These are phyloP conservation scores for Hymenotorrendiella dingleyae DNA, from an alignment of 2,329 filamentous ascomycete species.

Conservation along the genomic window DNA sequence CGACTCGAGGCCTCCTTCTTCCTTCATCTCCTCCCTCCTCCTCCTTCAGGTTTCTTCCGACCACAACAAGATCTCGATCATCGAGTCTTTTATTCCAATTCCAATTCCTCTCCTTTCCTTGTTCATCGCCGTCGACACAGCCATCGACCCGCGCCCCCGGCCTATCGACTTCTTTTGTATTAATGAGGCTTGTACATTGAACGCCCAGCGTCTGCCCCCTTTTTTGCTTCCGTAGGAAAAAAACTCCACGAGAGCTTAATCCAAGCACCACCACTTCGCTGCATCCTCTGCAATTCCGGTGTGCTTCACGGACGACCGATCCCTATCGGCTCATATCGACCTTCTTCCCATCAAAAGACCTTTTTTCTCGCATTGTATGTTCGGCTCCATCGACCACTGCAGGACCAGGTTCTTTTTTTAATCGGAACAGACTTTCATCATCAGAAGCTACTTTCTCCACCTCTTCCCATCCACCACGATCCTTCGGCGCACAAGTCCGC, in stretches of 20 bases:
- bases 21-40: slow-evolving; percentile 3
- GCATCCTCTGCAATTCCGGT: slow-evolving; percentile 5
- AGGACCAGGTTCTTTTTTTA: slow-evolving; percentile 17
- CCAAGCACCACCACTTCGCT: slow-evolving; percentile 16
- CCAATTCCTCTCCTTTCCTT: slow-evolving; percentile 2
- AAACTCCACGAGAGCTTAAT: slow-evolving; percentile 17
- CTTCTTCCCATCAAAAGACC: slow-evolving; percentile 16
- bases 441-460: slow-evolving; percentile 1
- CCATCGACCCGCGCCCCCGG: not conserved
- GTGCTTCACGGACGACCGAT: slow-evolving; percentile 27
- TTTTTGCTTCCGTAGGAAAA: not conserved
- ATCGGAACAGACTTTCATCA: slow-evolving; percentile 18
- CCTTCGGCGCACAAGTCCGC: not conserved
- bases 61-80: not conserved
- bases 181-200: slow-evolving; percentile 24
- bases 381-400: slow-evolving; percentile 23
- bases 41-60: not conserved
- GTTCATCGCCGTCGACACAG: not conserved
- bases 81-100: slow-evolving; percentile 1
- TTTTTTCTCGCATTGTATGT: slow-evolving; percentile 15
- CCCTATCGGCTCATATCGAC: slow-evolving; percentile 23
- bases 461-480: slow-evolving; percentile 1
- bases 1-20: not conserved
- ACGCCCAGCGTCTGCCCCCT: not conserved
- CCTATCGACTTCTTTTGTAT: slow-evolving; percentile 11